These are phyloP conservation scores for Schoenoplectus triqueter DNA, from an alignment of 202 grass and related monocot species.

Conservation along the genomic window DNA sequence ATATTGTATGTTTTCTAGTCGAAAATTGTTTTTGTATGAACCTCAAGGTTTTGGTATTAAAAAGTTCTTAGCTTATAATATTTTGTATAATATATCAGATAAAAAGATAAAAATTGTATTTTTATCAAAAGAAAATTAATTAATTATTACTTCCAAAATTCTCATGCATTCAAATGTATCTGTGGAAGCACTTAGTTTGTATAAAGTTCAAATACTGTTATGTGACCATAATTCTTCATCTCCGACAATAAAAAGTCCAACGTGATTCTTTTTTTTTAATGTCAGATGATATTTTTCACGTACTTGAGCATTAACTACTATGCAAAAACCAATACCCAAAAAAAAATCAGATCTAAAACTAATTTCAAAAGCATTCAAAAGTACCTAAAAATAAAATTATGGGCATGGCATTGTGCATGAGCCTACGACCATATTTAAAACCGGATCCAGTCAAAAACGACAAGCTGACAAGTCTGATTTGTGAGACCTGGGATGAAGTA, in stretches of 20 bases:
- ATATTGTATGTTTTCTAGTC: background rate
- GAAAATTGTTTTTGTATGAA: background rate
- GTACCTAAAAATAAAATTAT: background rate
- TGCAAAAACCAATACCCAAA: background rate
- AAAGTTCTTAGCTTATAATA: background rate
- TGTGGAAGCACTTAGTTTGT: background rate
- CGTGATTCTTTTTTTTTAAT: background rate
- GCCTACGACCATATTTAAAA: background rate
- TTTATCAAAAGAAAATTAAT: background rate
- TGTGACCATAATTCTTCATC: background rate
- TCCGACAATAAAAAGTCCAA: background rate
- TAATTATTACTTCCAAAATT: background rate
- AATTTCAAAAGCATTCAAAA: background rate
- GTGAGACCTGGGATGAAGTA: slow-evolving; percentile 8
- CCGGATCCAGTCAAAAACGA: slow-evolving; percentile 15
- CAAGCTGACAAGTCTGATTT: slow-evolving; percentile 32
- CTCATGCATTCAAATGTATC: background rate
- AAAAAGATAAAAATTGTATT: background rate
- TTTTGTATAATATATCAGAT: background rate
- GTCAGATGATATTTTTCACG: too few species aligned
- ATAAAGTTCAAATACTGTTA: background rate
- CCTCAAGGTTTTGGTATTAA: background rate
- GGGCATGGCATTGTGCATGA: background rate
- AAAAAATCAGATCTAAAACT: background rate
- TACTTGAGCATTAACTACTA: too few species aligned